Percentiles rank a stretch among this genome's conserved stretches.
Evolutionary conservation across 306 rosid genomes (phyloP).

Genomic region (Glycine latifolia): DNA sequence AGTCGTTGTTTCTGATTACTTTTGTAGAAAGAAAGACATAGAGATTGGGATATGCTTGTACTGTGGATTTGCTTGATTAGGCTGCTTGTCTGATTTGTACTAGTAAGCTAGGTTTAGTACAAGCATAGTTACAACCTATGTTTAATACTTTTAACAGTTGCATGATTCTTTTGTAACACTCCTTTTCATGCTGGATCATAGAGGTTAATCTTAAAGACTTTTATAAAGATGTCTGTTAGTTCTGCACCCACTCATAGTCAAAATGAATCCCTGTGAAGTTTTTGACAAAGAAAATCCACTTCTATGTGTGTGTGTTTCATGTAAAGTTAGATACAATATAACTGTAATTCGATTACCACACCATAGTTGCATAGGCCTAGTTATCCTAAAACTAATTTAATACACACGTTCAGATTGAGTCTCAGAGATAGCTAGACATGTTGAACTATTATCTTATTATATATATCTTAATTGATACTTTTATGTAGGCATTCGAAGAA

Average conservation of each 20-base stretch:
- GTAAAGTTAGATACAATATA: not conserved
- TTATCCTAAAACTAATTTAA: conserved; percentile 5
- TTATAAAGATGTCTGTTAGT: not conserved
- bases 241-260: not conserved
- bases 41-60: not conserved
- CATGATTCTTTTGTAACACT: conserved; percentile 6
- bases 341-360: not conserved
- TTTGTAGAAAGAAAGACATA: not conserved
- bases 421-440: not conserved
- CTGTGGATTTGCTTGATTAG: conserved; percentile 9
- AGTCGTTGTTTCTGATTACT: not conserved
- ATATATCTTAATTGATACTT: conserved; percentile 41
- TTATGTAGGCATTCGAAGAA: conserved; percentile 71
- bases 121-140: not conserved
- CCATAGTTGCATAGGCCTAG: not conserved
- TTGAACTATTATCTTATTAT: conserved; percentile 39
- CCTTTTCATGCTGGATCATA: conserved; percentile 9
- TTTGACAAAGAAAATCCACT: not conserved
- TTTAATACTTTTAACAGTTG: not conserved
- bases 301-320: conserved; percentile 1
- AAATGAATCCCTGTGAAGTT: not conserved
- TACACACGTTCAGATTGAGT: not conserved
- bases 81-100: conserved; percentile 10
- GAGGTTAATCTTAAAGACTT: conserved; percentile 12
- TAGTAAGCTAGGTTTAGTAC: conserved; percentile 18